A percentile compares a stretch with the other conserved stretches of the same genome.
Conservation (phyloP, 2,329 filamentous ascomycete genomes). For the Fusarium paranaense region DNA sequence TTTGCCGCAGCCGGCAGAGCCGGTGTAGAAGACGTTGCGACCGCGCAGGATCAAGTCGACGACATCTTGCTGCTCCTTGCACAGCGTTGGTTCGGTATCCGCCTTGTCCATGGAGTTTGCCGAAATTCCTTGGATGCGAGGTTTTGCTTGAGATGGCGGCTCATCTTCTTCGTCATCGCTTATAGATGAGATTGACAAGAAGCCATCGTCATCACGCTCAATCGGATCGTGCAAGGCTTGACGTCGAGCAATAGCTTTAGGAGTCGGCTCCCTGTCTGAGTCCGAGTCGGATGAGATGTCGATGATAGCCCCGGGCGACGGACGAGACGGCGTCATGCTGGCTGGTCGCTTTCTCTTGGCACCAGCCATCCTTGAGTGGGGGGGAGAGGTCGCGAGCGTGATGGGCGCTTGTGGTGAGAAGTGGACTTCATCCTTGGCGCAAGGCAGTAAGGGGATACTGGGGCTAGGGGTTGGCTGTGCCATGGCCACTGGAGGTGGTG, state of each 20-base stretch:
- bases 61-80: constrained; percentile 37
- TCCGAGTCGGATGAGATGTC: neutral
- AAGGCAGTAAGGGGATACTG: neutral
- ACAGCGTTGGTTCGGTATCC: constrained; percentile 13
- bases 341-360: neutral
- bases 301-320: neutral
- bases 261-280: neutral
- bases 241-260: no score
- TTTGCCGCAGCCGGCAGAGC: constrained; percentile 64
- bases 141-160: neutral
- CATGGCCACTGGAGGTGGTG: neutral
- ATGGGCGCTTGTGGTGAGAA: neutral
- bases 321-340: neutral
- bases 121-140: neutral
- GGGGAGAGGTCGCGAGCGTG: neutral
- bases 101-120: neutral
- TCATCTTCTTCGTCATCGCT: neutral
- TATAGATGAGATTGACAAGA: neutral
- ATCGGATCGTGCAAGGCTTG: neutral
- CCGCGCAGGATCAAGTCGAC: constrained; percentile 61
- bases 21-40: constrained; percentile 72
- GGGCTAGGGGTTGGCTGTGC: neutral
- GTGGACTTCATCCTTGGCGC: neutral
- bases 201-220: neutral
- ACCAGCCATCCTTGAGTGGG: neutral